A percentile compares a stretch with the other conserved stretches of the same genome.
Conservation (phyloP, 2,329 filamentous ascomycete species). For the Phyllosticta citribraziliensis region DNA sequence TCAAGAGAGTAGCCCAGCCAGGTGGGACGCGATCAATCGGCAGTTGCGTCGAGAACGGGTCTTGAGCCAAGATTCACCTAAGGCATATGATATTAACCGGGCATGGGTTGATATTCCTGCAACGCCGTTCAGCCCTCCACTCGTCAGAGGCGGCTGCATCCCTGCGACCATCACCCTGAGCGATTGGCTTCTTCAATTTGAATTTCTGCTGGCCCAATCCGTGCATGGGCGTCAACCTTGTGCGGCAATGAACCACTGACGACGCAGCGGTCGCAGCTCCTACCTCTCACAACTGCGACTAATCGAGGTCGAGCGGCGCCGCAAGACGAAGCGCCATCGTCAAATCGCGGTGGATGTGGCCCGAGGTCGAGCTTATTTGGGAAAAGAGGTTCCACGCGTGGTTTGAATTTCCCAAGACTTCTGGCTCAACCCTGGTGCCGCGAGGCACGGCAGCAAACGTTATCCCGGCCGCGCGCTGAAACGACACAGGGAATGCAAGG, state of each 20-base stretch:
- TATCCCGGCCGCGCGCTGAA: background rate
- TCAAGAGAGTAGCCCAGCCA: too few relatives aligned
- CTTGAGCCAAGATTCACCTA: background rate
- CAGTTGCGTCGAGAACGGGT: background rate
- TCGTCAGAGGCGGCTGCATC: background rate
- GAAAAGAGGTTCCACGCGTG: background rate
- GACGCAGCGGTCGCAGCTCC: background rate
- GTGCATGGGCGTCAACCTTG: background rate
- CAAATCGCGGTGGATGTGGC: background rate
- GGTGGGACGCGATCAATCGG: too few relatives aligned
- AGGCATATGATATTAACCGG: background rate
- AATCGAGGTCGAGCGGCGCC: background rate
- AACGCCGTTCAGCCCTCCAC: background rate
- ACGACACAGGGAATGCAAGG: background rate
- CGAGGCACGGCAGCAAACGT: background rate
- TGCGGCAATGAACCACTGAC: background rate
- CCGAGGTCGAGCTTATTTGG: background rate
- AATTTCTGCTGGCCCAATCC: background rate
- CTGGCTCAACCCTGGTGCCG: background rate
- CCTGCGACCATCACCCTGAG: background rate
- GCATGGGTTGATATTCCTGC: background rate
- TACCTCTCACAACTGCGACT: background rate
- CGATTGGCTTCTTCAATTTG: background rate
- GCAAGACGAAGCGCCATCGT: background rate
- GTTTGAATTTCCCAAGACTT: background rate